phyloP scores from a whole-genome alignment of 2,329 filamentous ascomycete genomes.

The Curvularia eragrostidis region DNA sequence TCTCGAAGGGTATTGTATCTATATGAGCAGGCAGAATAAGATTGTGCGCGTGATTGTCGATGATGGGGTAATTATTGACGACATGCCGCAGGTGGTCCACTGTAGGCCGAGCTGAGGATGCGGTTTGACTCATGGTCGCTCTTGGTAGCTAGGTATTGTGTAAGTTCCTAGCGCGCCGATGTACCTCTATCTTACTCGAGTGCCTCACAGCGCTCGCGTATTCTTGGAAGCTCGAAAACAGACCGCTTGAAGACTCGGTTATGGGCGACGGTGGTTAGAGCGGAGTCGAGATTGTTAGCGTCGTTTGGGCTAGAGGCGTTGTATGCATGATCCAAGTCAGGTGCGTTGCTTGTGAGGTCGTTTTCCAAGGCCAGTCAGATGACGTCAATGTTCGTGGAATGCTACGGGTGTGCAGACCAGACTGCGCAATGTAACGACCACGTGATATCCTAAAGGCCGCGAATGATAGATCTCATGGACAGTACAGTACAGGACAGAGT shows the following conservation, averaged over 20 bases:
- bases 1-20: constrained; percentile 61
- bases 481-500: neutral
- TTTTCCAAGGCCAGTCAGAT: constrained; percentile 16
- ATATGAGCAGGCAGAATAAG: constrained; percentile 63
- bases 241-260: neutral
- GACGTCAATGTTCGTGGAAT: constrained; percentile 14
- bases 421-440: neutral
- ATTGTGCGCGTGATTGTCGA: constrained; percentile 77
- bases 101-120: constrained; percentile 29
- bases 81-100: constrained; percentile 44
- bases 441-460: neutral
- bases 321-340: constrained; percentile 13
- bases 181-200: neutral
- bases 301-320: neutral
- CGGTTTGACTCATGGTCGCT: constrained; percentile 27
- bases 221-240: neutral
- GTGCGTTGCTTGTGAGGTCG: constrained; percentile 7
- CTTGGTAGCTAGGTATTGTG: neutral
- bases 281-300: neutral
- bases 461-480: neutral
- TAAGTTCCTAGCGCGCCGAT: neutral
- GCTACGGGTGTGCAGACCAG: neutral
- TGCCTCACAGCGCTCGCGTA: neutral
- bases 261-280: neutral
- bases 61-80: constrained; percentile 61